Conservation (phyloP, 768 basidiomycete genomes). For the Calocera viscosa region DNA sequence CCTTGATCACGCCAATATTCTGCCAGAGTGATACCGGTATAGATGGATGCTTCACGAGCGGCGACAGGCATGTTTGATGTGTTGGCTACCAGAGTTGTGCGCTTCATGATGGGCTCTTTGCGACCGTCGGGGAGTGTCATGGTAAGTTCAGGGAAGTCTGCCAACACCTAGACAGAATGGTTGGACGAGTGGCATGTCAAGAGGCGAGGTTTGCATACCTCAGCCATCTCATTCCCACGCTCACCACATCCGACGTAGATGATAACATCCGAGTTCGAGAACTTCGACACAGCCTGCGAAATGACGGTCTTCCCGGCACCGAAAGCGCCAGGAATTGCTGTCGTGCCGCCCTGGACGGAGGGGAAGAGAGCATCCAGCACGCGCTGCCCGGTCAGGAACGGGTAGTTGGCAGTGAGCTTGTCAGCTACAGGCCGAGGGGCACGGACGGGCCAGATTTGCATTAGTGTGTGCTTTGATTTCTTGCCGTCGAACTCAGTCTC, state of each 20-base stretch:
- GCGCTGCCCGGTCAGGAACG: slow-evolving; percentile 89
- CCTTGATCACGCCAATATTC: slow-evolving; percentile 99
- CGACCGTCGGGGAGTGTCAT: slow-evolving; percentile 79
- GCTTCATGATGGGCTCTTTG: slow-evolving; percentile 99
- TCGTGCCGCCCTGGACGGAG: slow-evolving; percentile 94
- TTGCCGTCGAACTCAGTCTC: slow-evolving; percentile 98
- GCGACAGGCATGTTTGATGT: slow-evolving; percentile 99
- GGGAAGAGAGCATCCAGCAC: slow-evolving; percentile 96
- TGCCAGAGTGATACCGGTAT: slow-evolving; percentile 96
- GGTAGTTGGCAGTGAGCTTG: slow-evolving; percentile 85
- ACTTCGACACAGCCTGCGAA: slow-evolving; percentile 95
- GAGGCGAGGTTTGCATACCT: slow-evolving; percentile 32
- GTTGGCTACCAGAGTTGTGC: slow-evolving; percentile 95
- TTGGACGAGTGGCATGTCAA: background rate
- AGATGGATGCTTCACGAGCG: slow-evolving; percentile 97
- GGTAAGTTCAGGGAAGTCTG: slow-evolving; percentile 61
- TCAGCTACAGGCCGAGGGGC: slow-evolving; percentile 93
- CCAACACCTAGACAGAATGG: slow-evolving; percentile 11
- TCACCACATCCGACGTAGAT: slow-evolving; percentile 99
- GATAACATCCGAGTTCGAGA: slow-evolving; percentile 98
- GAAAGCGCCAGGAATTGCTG: slow-evolving; percentile 96
- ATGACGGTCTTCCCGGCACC: slow-evolving; percentile 99
- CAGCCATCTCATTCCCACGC: slow-evolving; percentile 73
- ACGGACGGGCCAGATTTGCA: slow-evolving; percentile 98
- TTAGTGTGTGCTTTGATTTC: slow-evolving; percentile 82